Conservation (phyloP, 2,329 filamentous ascomycete genomes). For the Aspergillus fischeri region DNA sequence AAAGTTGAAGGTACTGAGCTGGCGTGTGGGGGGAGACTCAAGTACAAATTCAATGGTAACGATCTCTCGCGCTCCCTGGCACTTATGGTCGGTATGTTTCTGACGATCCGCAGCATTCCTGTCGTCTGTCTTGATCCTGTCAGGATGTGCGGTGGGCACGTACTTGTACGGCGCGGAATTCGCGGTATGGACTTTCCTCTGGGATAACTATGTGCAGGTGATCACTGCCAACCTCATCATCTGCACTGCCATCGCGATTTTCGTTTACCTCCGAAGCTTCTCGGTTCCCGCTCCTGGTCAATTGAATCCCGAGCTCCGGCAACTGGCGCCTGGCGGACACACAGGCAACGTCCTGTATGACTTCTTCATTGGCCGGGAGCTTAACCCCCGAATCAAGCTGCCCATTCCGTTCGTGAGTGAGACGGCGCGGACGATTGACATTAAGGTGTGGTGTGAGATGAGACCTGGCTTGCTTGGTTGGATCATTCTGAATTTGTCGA, state of each 20-base stretch:
- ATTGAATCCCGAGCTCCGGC: constrained; percentile 67
- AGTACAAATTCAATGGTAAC: constrained; percentile 75
- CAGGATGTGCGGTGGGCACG: constrained; percentile 70
- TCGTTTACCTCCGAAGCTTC: constrained; percentile 79
- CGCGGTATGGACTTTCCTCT: constrained; percentile 85
- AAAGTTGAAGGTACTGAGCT: constrained; percentile 68
- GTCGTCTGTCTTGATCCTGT: constrained; percentile 69
- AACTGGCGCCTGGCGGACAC: constrained; percentile 76
- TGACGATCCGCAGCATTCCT: constrained; percentile 57
- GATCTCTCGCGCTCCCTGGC: constrained; percentile 10
- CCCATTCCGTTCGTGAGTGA: constrained; percentile 69
- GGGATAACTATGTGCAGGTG: constrained; percentile 84
- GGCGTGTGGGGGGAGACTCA: constrained; percentile 66
- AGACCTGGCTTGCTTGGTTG: constrained; percentile 89
- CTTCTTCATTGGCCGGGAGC: constrained; percentile 93
- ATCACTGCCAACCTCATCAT: constrained; percentile 79
- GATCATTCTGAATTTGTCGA: constrained; percentile 79
- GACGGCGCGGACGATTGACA: constrained; percentile 63
- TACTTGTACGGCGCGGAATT: constrained; percentile 74
- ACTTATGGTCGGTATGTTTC: constrained; percentile 8
- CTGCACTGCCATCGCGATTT: constrained; percentile 67
- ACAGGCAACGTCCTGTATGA: constrained; percentile 86
- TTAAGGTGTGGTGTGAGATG: constrained; percentile 86
- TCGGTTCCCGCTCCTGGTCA: constrained; percentile 58
- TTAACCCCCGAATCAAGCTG: constrained; percentile 73